Base-by-base conservation (phyloP, 1,139 yeast species). In the Blastobotrys niveus region DNA sequence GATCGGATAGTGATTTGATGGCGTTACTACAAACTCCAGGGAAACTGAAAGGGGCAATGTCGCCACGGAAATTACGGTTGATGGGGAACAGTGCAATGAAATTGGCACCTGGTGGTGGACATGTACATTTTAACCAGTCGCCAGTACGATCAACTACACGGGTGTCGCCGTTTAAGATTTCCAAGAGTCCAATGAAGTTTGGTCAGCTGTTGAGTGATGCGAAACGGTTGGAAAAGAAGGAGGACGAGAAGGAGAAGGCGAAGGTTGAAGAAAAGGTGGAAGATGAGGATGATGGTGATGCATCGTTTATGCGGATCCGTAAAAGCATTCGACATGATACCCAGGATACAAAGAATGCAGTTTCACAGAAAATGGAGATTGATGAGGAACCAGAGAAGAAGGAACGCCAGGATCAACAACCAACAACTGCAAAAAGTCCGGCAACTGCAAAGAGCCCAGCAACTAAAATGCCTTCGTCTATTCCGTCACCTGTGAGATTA, bases 1-100 rank as follows among this genome's bases (percentile, higher is more conserved):
- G n/a, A n/a, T n/a, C n/a, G 19, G 34, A 57, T 38, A 24, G 56
- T 25, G 55, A 58, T 38, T 34, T 58, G 25, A 54, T 61, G 2
- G 44, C 49, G 14, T 40, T 64, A 57, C 34, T 64, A 54, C 54
- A 65, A 42, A 65, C 68, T 3, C 69, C 70, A 3, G 54, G 55
- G 2, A 56, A 62, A 34, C 51, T 64, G 27, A 52, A 56, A 39
- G 64, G 63, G 2, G 49, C 49, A 1, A 39, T 57, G 19, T 64
- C 69, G 0, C 70, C 70, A 2, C 54, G 63, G 29, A 64, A 60
- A n/a, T n/a, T n/a, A n/a, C n/a, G n/a, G n/a, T n/a, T n/a, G n/a
- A n/a, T n/a, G n/a, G n/a, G n/a, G n/a, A n/a, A n/a, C n/a, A n/a
- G n/a, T n/a, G n/a, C 8, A 8, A 24, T 24, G 8, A 8, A 24